Conservation (phyloP, 805 yeast genomes). For the Ogataea nakhonphanomensis region DNA sequence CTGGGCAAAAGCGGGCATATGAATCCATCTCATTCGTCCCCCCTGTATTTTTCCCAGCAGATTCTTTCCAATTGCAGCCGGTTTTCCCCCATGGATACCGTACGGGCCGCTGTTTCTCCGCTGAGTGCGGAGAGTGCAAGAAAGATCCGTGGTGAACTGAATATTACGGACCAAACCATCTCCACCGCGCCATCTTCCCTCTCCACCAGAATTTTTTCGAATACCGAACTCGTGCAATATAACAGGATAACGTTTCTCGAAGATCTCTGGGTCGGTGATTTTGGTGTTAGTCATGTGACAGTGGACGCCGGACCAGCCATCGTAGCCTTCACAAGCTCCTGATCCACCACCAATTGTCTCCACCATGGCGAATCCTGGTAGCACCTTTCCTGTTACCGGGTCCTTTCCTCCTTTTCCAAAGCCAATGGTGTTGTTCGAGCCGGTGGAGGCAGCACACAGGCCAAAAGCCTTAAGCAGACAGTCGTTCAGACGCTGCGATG, state of each 20-base stretch:
- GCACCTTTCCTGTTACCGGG: constrained; percentile 14
- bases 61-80: constrained; percentile 46
- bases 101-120: constrained; percentile 52
- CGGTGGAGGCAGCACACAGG: constrained; percentile 86
- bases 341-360: constrained; percentile 56
- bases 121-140: constrained; percentile 46
- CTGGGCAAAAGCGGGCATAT: constrained; percentile 38
- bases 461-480: constrained; percentile 75
- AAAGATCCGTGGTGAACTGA: constrained; percentile 38
- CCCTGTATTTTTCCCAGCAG: constrained; percentile 33
- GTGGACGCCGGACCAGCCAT: constrained; percentile 40
- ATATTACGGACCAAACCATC: constrained; percentile 49
- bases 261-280: constrained; percentile 51
- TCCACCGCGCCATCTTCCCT: constrained; percentile 47
- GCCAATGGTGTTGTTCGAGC: constrained; percentile 83
- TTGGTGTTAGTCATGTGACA: constrained; percentile 54
- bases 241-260: constrained; percentile 51
- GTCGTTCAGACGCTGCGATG: constrained; percentile 84
- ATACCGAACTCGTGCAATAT: constrained; percentile 43
- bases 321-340: constrained; percentile 45
- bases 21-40: constrained; percentile 31
- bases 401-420: constrained; percentile 61
- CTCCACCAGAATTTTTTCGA: constrained; percentile 46
- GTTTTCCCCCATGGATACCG: constrained; percentile 51
- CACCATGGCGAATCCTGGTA: constrained; percentile 27